These are phyloP conservation scores for Tilletia horrida DNA, from an alignment of 1,284 basidiomycete genomes.

Conservation along the genomic window DNA sequence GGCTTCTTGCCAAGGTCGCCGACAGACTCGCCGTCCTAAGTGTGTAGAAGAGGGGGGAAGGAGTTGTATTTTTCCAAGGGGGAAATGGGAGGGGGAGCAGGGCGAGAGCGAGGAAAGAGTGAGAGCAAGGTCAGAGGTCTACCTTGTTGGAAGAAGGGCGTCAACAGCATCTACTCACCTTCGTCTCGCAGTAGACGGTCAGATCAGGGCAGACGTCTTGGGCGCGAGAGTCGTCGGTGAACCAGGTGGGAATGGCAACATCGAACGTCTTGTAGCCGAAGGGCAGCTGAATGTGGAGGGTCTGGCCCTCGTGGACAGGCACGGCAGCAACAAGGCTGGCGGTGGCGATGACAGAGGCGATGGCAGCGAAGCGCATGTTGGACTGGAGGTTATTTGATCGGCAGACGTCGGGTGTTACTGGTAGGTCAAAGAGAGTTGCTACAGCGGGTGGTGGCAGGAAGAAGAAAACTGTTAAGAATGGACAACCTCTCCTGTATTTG, in stretches of 20 bases:
- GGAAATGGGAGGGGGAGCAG: neutral
- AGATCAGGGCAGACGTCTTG: conserved; percentile 32
- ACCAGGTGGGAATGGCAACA: conserved; percentile 35
- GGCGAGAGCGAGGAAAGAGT: neutral
- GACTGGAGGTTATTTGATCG: neutral
- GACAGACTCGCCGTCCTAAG: conserved; percentile 28
- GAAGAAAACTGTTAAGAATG: too few species aligned
- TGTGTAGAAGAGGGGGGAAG: too few species aligned
- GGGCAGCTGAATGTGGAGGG: conserved; percentile 16
- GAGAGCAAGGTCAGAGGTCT: neutral
- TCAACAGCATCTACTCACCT: conserved; percentile 12
- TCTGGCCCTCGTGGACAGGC: neutral
- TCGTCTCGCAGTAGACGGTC: conserved; percentile 27
- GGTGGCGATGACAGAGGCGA: conserved; percentile 16
- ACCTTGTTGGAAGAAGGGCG: neutral
- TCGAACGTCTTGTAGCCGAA: conserved; percentile 20
- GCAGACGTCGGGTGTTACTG: neutral
- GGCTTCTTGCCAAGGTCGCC: conserved; percentile 38
- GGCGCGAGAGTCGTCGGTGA: conserved; percentile 17
- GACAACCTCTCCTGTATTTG: too few species aligned
- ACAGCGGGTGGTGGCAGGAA: neutral
- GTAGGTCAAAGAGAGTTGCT: neutral
- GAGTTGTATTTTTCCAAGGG: too few species aligned
- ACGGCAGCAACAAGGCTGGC: conserved; percentile 11
- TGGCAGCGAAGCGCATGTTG: neutral